These are phyloP conservation scores for Solanum tacnaense DNA, from an alignment of 257 asterid species.

Conservation along the genomic window DNA sequence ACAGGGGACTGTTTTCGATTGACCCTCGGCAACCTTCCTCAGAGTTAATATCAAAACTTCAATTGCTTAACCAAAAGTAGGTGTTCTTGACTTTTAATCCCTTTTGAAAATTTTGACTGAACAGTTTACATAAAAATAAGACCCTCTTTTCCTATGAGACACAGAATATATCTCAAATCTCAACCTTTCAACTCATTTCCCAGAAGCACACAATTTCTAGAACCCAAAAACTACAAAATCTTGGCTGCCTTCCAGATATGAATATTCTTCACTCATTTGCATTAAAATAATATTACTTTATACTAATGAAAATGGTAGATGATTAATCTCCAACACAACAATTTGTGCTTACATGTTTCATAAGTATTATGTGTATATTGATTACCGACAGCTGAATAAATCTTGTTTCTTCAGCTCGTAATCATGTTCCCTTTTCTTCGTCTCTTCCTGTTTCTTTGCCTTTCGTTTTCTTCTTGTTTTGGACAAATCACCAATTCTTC, in stretches of 20 bases:
- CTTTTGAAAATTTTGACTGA: background rate
- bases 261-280: background rate
- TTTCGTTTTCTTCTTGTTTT: background rate
- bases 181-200: background rate
- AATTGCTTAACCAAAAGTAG: background rate
- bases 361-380: background rate
- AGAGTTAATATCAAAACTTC: background rate
- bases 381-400: background rate
- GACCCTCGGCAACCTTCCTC: background rate
- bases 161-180: background rate
- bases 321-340: background rate
- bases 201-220: background rate
- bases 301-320: background rate
- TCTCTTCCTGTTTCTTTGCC: background rate
- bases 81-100: background rate
- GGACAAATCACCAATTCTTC: slow-evolving; percentile 10
- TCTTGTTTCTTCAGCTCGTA: background rate
- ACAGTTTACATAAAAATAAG: background rate
- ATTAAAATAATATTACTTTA: background rate
- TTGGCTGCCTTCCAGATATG: background rate
- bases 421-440: background rate
- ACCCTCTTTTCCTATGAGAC: background rate
- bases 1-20: accelerated
- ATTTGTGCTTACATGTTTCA: background rate
- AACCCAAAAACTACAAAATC: background rate